Evolutionary conservation across 2,329 filamentous ascomycete genomes (phyloP).

Genomic region (Knufia fluminis): DNA sequence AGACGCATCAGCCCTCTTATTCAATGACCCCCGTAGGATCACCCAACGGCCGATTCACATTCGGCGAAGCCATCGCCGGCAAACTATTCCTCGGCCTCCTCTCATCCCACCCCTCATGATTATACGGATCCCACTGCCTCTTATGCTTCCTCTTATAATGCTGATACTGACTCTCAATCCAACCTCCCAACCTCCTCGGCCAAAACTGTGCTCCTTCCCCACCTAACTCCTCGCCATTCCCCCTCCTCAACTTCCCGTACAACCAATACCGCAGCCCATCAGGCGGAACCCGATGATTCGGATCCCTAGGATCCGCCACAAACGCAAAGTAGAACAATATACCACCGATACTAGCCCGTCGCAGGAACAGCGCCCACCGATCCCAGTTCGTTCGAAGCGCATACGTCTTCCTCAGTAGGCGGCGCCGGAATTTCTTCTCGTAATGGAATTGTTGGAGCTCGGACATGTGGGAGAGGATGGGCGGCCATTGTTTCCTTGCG

Average conservation of each 20-base stretch:
- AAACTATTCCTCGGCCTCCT: conserved; percentile 1
- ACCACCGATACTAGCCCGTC: conserved; percentile 42
- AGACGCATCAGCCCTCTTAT: too few species aligned
- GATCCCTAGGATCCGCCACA: conserved; percentile 15
- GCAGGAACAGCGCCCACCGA: conserved; percentile 48
- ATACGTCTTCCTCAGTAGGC: conserved; percentile 52
- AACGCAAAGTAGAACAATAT: conserved; percentile 21
- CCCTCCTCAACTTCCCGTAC: conserved; percentile 7
- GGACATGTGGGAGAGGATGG: conserved; percentile 53
- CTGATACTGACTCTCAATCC: conserved; percentile 6
- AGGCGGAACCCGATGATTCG: not conserved
- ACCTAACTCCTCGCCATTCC: not conserved
- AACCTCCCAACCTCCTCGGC: conserved; percentile 1
- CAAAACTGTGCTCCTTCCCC: not conserved
- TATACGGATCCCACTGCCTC: conserved; percentile 8
- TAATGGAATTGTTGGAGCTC: conserved; percentile 60
- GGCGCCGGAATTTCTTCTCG: conserved; percentile 55
- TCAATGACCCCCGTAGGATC: not conserved
- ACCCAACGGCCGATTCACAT: conserved; percentile 1
- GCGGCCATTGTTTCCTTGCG: conserved; percentile 55
- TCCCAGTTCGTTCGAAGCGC: conserved; percentile 44
- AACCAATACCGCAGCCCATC: conserved; percentile 7
- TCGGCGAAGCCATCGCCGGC: not conserved
- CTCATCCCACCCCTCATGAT: conserved; percentile 7
- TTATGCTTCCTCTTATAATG: conserved; percentile 9